Evolutionary conservation across 495 filamentous ascomycete species (phyloP).

Genomic region (Filosporella fistucella): DNA sequence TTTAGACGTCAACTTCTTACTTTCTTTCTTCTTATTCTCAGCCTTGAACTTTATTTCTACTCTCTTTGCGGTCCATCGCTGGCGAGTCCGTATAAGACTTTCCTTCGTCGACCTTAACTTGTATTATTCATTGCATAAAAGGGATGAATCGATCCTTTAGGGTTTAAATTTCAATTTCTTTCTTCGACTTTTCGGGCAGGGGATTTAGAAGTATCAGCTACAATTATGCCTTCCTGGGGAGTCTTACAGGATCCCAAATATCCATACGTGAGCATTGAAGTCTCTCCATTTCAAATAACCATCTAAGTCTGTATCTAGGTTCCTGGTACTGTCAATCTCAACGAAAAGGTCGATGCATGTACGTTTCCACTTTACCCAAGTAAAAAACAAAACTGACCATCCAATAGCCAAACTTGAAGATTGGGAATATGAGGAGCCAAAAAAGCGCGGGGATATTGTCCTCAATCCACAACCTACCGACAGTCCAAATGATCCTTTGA

Average conservation of each 20-base stretch:
- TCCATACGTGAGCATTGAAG: slow-evolving; percentile 1
- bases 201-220: too few relatives aligned
- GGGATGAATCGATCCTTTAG: neutral
- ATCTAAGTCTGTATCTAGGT: neutral
- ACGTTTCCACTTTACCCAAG: neutral
- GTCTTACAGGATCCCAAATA: slow-evolving; percentile 6
- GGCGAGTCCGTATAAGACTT: slow-evolving; percentile 9
- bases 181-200: too few relatives aligned
- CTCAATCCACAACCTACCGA: slow-evolving; percentile 49
- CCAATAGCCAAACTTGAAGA: slow-evolving; percentile 5
- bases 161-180: neutral
- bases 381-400: neutral
- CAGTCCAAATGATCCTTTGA: slow-evolving; percentile 50
- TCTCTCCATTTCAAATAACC: neutral
- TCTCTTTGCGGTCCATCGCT: slow-evolving; percentile 9
- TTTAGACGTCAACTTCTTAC: too few relatives aligned
- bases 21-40: neutral
- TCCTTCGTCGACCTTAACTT: neutral
- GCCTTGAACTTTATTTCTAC: neutral
- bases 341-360: slow-evolving; percentile 9
- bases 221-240: slow-evolving; percentile 3
- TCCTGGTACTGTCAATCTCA: slow-evolving; percentile 14
- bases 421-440: slow-evolving; percentile 16
- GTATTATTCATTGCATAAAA: neutral
- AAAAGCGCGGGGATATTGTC: slow-evolving; percentile 8